Base-by-base conservation (phyloP, 1,284 basidiomycete species). In the Ceratobasidium sp. region DNA sequence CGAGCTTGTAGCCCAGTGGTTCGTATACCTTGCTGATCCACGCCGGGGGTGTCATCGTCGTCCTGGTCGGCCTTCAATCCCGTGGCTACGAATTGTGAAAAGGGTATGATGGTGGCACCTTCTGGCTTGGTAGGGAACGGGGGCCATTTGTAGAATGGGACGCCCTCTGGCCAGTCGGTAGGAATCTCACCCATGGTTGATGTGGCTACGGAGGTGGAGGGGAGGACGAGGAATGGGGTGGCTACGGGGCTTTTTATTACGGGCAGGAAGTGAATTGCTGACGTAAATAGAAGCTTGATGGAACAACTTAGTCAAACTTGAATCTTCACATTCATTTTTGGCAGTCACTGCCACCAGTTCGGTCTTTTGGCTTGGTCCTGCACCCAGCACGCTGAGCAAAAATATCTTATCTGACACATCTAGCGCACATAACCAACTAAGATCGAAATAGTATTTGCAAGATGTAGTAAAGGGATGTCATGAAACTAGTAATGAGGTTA, bases 61-160 rank as follows among this genome's bases (percentile, higher is more conserved):
- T 67, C 64, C 21, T 54, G 42, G 42, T 56, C 53, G n/a, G 46
- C 46, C 27, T 42, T 30, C 19, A 67, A 19, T 29, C 64, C 64
- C 39, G 64, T 67, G 64, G 64, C 64, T 67, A 67, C 64, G 33
- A 56, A 67, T 21, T 67, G 53, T 25, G 64, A 67, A 21, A 67
- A 67, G 25, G 64, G 64, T 25, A 67, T 50, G 39, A 67, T 29
- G 6, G 41, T 46, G 41, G 56, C 53, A 19, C 64, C 64, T 1
- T 67, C 64, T 8, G 64, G 64, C 41, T 67, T 56, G 16, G 64
- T 16, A 16, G 64, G 64, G 21, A 67, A 67, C 8, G 64, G 64
- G 2, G 64, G 64, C 64, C 64, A 67, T 19, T 49, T 67, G 42
- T 67, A 56, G 30, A 27, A 56, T 25, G 64, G 64, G 1, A 67